phyloP scores from a whole-genome alignment of 2,329 filamentous ascomycete species.

The Pseudocercospora cruenta region DNA sequence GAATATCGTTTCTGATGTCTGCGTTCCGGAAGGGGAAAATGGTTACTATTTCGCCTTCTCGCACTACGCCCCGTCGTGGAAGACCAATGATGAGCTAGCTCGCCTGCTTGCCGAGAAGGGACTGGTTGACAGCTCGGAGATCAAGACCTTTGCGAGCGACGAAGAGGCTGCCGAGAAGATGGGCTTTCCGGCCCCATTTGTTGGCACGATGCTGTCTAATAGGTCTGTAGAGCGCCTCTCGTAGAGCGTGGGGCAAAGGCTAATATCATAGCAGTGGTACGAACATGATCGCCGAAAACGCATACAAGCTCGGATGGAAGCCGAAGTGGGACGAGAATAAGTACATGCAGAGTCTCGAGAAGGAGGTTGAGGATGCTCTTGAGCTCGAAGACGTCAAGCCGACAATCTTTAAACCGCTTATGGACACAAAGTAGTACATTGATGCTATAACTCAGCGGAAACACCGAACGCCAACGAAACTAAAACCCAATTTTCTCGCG shows the following conservation, averaged over 20 bases:
- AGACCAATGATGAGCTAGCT: background rate
- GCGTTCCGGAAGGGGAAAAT: background rate
- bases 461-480: background rate
- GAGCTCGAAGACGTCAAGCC: background rate
- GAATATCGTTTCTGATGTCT: background rate
- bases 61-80: background rate
- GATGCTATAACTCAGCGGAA: background rate
- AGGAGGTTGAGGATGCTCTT: background rate
- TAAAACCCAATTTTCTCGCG: too few relatives aligned
- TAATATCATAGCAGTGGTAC: background rate
- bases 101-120: background rate
- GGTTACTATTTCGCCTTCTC: background rate
- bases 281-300: background rate
- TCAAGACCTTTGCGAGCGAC: background rate
- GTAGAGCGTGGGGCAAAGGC: background rate
- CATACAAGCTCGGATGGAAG: background rate
- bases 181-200: background rate
- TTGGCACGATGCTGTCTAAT: background rate
- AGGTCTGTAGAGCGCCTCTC: background rate
- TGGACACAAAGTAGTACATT: background rate
- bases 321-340: background rate
- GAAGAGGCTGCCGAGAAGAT: background rate
- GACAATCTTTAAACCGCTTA: background rate
- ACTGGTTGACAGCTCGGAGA: background rate
- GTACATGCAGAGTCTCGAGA: background rate